These are phyloP conservation scores for Carex pumila DNA, from an alignment of 176 grass and related monocot species.

Conservation along the genomic window DNA sequence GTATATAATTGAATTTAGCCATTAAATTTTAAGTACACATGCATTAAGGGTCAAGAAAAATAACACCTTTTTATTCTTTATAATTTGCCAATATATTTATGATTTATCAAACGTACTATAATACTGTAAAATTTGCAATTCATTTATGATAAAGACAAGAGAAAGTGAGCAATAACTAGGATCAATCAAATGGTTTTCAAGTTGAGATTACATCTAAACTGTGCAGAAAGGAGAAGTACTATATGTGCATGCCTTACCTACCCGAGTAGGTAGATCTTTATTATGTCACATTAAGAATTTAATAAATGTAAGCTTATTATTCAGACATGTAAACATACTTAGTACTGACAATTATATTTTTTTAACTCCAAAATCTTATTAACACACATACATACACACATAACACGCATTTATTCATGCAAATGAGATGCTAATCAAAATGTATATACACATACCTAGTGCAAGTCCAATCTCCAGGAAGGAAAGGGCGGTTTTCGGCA, in stretches of 20 bases:
- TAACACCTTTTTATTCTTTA: neutral
- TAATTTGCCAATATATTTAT: neutral
- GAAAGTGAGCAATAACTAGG: neutral
- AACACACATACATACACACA: neutral
- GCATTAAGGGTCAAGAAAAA: neutral
- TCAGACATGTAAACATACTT: neutral
- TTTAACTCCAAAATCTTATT: neutral
- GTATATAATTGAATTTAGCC: neutral
- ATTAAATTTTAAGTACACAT: neutral
- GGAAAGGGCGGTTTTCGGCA: slow-evolving; percentile 21
- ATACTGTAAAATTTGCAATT: neutral
- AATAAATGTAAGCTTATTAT: neutral
- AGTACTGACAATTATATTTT: neutral
- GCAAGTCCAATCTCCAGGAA: slow-evolving; percentile 84
- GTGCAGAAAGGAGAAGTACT: neutral
- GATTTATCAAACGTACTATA: neutral
- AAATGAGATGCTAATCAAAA: slow-evolving; percentile 15
- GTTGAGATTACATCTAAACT: neutral
- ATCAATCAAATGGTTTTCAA: neutral
- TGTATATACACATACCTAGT: slow-evolving; percentile 64
- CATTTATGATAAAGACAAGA: neutral
- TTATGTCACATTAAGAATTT: neutral
- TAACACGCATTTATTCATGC: neutral
- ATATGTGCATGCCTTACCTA: too few species aligned
- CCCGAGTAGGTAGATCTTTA: too few species aligned